These are phyloP conservation scores for Phytophthora multivora DNA, from an alignment of 352 stramenopile species.

Conservation along the genomic window DNA sequence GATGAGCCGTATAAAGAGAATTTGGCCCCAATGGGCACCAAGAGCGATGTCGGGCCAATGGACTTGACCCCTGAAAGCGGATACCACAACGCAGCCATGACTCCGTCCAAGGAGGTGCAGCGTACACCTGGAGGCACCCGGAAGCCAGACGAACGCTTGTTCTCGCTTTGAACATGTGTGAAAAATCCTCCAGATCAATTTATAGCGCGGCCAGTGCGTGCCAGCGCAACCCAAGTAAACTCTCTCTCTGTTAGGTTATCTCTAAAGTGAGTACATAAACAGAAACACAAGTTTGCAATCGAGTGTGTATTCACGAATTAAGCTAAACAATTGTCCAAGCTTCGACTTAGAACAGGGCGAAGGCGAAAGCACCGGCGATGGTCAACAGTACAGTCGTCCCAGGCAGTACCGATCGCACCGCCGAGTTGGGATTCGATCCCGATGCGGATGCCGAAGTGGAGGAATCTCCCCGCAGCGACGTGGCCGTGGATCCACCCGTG, in stretches of 20 bases:
- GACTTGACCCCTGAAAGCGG: slow-evolving; percentile 28
- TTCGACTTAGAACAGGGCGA: slow-evolving; percentile 11
- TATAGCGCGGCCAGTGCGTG: slow-evolving; percentile 1
- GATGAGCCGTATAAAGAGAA: slow-evolving; percentile 24
- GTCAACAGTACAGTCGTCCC: slow-evolving; percentile 4
- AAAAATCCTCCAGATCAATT: slow-evolving; percentile 1
- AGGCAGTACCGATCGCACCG: not conserved
- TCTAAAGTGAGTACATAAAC: no score
- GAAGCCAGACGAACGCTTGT: slow-evolving; percentile 41
- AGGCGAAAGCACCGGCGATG: slow-evolving; percentile 8
- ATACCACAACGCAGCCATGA: slow-evolving; percentile 20
- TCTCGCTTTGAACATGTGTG: slow-evolving; percentile 34
- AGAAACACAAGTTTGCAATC: no score
- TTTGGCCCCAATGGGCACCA: slow-evolving; percentile 24
- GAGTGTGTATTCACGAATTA: not conserved
- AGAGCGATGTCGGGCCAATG: slow-evolving; percentile 35
- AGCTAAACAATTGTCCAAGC: not conserved
- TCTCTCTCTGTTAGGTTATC: not conserved
- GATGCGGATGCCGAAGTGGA: slow-evolving; percentile 13
- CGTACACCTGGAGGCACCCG: slow-evolving; percentile 20
- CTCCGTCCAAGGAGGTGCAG: slow-evolving; percentile 24
- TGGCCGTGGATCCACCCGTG: slow-evolving; percentile 7
- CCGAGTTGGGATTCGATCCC: slow-evolving; percentile 15
- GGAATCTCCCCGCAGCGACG: slow-evolving; percentile 11
- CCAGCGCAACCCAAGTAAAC: not conserved